Evolutionary conservation across 2,329 filamentous ascomycete species (phyloP).

Genomic region (Coniochaeta sp.): DNA sequence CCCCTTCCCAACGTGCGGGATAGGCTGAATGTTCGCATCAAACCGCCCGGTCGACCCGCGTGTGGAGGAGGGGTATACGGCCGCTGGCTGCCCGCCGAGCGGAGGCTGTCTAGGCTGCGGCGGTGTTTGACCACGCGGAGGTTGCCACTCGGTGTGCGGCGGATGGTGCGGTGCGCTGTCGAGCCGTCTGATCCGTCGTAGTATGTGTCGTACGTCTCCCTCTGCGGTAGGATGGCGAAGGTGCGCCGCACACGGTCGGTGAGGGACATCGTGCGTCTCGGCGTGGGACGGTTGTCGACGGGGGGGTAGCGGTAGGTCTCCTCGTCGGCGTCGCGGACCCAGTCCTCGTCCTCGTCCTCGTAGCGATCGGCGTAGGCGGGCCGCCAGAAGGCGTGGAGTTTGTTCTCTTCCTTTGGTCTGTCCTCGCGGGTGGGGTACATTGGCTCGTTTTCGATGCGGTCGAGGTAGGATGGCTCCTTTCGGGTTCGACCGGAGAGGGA

Average conservation of each 20-base stretch:
- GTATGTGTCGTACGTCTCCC: conserved; percentile 25
- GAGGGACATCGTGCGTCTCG: conserved; percentile 36
- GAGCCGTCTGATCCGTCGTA: conserved; percentile 18
- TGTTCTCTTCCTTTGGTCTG: conserved; percentile 42
- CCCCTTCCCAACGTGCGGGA: conserved; percentile 33
- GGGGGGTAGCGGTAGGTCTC: conserved; percentile 39
- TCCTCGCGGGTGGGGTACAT: conserved; percentile 36
- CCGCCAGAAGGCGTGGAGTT: conserved; percentile 55
- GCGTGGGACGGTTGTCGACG: conserved; percentile 38
- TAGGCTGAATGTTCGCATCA: conserved; percentile 25
- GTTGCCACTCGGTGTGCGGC: conserved; percentile 52
- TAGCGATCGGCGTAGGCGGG: conserved; percentile 39
- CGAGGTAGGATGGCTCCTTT: conserved; percentile 13
- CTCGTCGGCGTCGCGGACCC: conserved; percentile 27
- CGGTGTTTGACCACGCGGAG: conserved; percentile 50
- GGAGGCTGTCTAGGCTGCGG: conserved; percentile 38
- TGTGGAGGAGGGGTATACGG: conserved; percentile 18
- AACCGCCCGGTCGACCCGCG: conserved; percentile 6
- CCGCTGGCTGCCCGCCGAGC: conserved; percentile 17
- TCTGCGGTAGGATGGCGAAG: conserved; percentile 53
- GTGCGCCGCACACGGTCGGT: conserved; percentile 50
- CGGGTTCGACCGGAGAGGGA: conserved; percentile 41
- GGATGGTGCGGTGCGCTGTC: conserved; percentile 46
- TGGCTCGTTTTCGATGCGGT: conserved; percentile 15
- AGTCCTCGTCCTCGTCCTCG: conserved; percentile 24